These are phyloP conservation scores for Saccharomycopsis capsularis DNA, from an alignment of 805 yeast genomes.

Conservation along the genomic window DNA sequence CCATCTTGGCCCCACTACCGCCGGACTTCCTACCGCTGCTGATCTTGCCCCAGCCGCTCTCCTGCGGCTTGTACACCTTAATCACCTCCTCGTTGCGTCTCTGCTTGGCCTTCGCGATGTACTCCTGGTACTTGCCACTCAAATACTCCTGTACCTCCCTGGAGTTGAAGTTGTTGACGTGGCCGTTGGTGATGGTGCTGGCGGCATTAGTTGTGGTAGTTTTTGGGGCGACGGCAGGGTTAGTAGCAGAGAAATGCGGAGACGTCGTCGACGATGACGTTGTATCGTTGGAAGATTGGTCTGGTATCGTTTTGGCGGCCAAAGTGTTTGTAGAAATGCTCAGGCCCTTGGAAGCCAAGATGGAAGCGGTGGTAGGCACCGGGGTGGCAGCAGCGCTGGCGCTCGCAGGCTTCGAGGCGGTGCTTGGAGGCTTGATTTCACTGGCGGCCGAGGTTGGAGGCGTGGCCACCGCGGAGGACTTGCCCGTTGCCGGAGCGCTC, in stretches of 20 bases:
- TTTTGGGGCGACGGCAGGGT: neutral
- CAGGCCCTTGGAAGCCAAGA: neutral
- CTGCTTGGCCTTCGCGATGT: constrained; percentile 3
- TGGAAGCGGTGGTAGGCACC: neutral
- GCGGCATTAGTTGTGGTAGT: neutral
- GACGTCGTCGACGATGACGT: neutral
- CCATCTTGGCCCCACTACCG: neutral
- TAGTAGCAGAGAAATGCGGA: neutral
- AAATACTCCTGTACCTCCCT: constrained; percentile 13
- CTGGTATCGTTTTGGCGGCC: neutral
- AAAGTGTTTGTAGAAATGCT: neutral
- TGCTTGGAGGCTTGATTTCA: neutral
- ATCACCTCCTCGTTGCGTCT: constrained; percentile 1
- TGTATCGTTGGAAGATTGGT: too few relatives aligned
- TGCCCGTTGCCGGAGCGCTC: neutral
- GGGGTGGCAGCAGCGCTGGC: neutral
- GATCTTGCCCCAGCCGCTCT: constrained; percentile 19
- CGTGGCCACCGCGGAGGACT: neutral
- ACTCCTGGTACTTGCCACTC: neutral
- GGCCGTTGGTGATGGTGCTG: neutral
- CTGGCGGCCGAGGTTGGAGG: neutral
- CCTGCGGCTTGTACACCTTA: constrained; percentile 15
- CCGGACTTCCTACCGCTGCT: constrained; percentile 2
- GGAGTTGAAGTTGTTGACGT: constrained; percentile 8
- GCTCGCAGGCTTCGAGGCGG: neutral